Base-by-base conservation (phyloP, 2,329 filamentous ascomycete genomes). In the Aspergillus felis region DNA sequence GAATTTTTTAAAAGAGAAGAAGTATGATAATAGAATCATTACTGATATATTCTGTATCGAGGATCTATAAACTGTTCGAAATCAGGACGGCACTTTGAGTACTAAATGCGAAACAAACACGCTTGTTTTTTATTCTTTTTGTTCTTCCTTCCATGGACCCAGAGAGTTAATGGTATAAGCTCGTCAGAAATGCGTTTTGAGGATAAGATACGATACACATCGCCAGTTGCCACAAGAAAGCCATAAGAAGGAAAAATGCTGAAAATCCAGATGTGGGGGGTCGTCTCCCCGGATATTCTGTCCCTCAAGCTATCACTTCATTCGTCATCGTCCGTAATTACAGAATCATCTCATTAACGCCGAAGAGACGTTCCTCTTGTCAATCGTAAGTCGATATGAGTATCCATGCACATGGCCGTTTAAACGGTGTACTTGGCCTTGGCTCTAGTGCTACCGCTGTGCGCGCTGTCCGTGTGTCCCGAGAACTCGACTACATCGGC, bases 371-470 rank as follows among this genome's bases (percentile, higher is more conserved):
- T 54, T 53, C 58, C 60, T 56, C 53, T 28, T 56, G 54, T 57
- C 55, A 55, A 60, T 61, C 59, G 61, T 64, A 57, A 63, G 56
- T 49, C 53, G 50, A 63, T 50, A 51, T 52, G 52, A 50, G 32
- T 17, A 17, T 38, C 25, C 52, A 51, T 35, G 12, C 41, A 22
- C 29, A 38, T 35, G 24, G 35, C 46, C 38, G 53, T 53, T 81
- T 88, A 97, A 70, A 92, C 92, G 52, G 84, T 82, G 77, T 91
- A 91, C 83, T 97, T 99, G 68, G 94, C 90, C 84, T 95, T 97
- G 57, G 94, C 94, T 68, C 95, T 87, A 59, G 91, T 96, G 79
- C 92, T 97, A 66, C 94, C 94, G 59, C 89, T 87, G 74, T 96
- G 90, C 41, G 94, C 93, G 67, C 90, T 90, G 67, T 99, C 95